Evolutionary conservation across 768 basidiomycete genomes (phyloP).

Genomic region (Termitomyces sp.): DNA sequence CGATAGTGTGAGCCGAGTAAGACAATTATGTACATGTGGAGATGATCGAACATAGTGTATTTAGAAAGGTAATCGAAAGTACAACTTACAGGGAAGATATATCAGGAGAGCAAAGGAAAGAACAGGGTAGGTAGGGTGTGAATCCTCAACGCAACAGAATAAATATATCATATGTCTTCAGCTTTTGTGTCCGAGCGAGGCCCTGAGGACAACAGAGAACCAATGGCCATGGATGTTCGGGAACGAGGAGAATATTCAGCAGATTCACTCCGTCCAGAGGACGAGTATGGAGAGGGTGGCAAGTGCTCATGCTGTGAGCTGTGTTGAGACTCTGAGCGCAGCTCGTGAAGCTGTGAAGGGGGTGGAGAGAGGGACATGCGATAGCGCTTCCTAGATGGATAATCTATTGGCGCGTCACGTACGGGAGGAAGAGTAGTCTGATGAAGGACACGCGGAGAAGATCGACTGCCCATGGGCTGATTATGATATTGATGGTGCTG

Average conservation of each 20-base stretch:
- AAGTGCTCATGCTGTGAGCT: slow-evolving; percentile 37
- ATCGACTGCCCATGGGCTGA: slow-evolving; percentile 30
- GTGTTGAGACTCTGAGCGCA: slow-evolving; percentile 27
- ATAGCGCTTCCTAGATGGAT: slow-evolving; percentile 51
- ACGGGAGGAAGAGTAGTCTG: slow-evolving; percentile 25
- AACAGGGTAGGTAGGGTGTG: background rate
- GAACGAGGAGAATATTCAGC: slow-evolving; percentile 68
- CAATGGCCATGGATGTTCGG: slow-evolving; percentile 75
- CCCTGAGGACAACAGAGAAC: slow-evolving; percentile 55
- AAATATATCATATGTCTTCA: slow-evolving; percentile 22
- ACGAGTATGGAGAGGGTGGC: slow-evolving; percentile 72
- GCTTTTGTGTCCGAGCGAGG: slow-evolving; percentile 32
- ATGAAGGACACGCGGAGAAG: slow-evolving; percentile 25
- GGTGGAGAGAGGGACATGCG: slow-evolving; percentile 57
- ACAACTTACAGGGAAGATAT: slow-evolving; percentile 11
- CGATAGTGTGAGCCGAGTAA: background rate
- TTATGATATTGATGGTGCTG: slow-evolving; percentile 23
- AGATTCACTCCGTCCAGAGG: slow-evolving; percentile 58
- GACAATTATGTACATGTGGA: slow-evolving; percentile 8
- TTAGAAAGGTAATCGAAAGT: slow-evolving; percentile 2
- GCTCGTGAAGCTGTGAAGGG: slow-evolving; percentile 35
- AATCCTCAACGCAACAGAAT: slow-evolving; percentile 1
- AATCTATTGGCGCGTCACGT: slow-evolving; percentile 32
- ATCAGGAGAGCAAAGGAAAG: background rate
- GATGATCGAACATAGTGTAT: background rate